Base-by-base conservation (phyloP, 208 protist species). In the Lotmaria passim region DNA sequence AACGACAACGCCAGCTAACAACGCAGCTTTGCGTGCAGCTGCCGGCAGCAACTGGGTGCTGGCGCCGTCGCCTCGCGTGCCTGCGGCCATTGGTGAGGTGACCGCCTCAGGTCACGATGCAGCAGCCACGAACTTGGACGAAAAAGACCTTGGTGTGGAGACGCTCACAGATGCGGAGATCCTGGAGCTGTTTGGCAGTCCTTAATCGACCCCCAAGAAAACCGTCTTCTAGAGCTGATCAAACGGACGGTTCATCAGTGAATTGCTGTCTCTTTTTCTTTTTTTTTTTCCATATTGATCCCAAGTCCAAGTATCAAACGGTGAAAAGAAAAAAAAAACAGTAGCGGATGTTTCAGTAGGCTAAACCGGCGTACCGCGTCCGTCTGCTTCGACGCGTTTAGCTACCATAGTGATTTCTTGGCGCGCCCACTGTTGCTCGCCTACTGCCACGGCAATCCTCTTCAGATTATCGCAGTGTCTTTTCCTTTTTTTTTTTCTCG, bases 101-200 rank as follows among this genome's bases (percentile, higher is more conserved):
- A 14, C 56, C 21, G n/a, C 31, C 4, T 14, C 47, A 30, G 26
- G 43, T 31, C 24, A 41, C 26, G 43, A 7, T 21, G 34, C 50
- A 10, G 36, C 30, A 15, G 7, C 51, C 15, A 21, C 64, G n/a
- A 34, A 15, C 3, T 21, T n/a, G 38, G 39, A 44, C 24, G 46
- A 58, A 8, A 72, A 70, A 17, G 34, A 31, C 3, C 41, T 75
- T 26, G 56, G 57, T 34, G 51, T 79, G 11, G 73, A 78, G 21
- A 63, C 63, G n/a, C 70, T 94, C 48, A 91, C 89, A 1, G 86
- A 92, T 55, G 86, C 79, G 3, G 89, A 94, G 33, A 82, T 94
- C 12, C 57, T 91, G 36, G 83, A 90, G 53, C 73, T 94, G 2
- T 92, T 94, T 79, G 89, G 83, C 11, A 52, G 48, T 15, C 28